Evolutionary conservation across 139 green algal species (phyloP), one percentile per base, ranked within the genome.

Genomic region (Tetradesmus lagerheimii): DNA sequence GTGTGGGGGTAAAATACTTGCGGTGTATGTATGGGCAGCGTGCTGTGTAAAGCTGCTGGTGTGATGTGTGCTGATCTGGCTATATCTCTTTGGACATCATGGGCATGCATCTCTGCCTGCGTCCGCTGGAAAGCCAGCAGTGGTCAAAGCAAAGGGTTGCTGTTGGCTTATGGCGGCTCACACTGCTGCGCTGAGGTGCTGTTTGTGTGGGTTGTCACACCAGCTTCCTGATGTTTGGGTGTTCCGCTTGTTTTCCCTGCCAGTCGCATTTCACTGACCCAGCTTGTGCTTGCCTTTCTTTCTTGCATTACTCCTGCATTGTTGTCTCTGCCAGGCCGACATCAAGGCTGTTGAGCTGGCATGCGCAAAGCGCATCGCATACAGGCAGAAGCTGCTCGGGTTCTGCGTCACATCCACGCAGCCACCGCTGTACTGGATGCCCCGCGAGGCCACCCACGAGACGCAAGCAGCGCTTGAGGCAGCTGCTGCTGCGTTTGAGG

Each of bases 401-500:
- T 84, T 74, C 45, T 83, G 75, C n/a, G 45, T 83, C 18, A 90
- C 86, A 23, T 39, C n/a, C 29, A 83, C 45, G 41, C 34, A 90
- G 47, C 86, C 86, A 43, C 74, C 75, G 16, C 29, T 90, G 43
- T 82, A 75, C 71, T 90, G 86, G 86, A 41, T 43, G 45, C 86
- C 86, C 12, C 20, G 23, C 1, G 25, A 85, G 37, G 38, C 34
- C 45, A 62, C 18, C 2, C 14, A 74, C 1, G 31, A 81, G 23
- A 79, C 74, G 6, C 43, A 27, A n/a, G 75, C 75, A 15, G 45
- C 66, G 31, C 75, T 90, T 1, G 41, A 84, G 31, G 20, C 43
- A 15, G 31, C 67, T 37, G 71, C 43, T 37, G 86, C 86, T 35
- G 31, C 45, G 23, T 90, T 90, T 84, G 75, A 90, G 20, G 47